Evolutionary conservation across 2,329 filamentous ascomycete genomes (phyloP).

Genomic region (Talaromyces sp.): DNA sequence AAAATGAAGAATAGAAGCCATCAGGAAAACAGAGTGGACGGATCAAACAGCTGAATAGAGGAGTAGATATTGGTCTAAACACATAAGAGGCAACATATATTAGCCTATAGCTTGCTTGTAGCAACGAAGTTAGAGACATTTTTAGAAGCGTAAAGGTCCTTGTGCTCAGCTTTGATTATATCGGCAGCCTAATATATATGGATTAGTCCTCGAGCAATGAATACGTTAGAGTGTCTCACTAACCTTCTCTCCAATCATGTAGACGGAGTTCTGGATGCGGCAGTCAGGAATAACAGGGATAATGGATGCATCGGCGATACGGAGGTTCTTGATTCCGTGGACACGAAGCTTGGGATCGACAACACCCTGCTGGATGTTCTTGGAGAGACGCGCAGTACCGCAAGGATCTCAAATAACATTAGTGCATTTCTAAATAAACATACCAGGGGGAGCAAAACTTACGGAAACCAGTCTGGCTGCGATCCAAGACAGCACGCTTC

Average conservation of each 20-base stretch:
- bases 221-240: background rate
- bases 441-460: conserved; percentile 3
- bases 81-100: background rate
- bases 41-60: background rate
- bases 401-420: conserved; percentile 45
- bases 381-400: conserved; percentile 54
- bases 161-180: conserved; percentile 46
- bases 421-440: background rate
- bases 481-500: conserved; percentile 55
- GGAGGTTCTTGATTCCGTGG: conserved; percentile 52
- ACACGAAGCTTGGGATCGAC: conserved; percentile 53
- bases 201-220: background rate
- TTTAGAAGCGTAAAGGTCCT: conserved; percentile 21
- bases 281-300: conserved; percentile 56
- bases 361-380: conserved; percentile 28
- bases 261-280: conserved; percentile 60
- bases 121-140: background rate
- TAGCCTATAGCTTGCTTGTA: background rate
- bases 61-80: background rate
- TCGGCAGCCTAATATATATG: conserved; percentile 40
- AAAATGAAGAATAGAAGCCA: background rate
- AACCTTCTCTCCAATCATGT: conserved; percentile 56
- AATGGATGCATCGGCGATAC: conserved; percentile 56
- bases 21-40: background rate
- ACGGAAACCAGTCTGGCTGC: conserved; percentile 52